Evolutionary conservation across 2,329 filamentous ascomycete species (phyloP), one percentile per base, ranked within the genome.

Genomic region (Stagonosporopsis cucurbitacearum): DNA sequence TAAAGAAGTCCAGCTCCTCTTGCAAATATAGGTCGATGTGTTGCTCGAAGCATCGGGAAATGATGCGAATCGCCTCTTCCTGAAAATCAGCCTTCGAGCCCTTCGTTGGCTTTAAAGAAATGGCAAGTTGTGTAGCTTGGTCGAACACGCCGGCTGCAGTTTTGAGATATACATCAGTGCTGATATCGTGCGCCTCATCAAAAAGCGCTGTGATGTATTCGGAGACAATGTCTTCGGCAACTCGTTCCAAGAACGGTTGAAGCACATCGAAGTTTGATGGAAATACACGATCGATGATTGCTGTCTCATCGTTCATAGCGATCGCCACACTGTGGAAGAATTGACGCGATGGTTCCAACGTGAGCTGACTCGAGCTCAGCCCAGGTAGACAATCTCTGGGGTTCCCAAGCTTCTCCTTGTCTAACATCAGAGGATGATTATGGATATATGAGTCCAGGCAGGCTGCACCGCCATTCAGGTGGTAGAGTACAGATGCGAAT

Each of bases 21-120:
- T 92, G 88, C 15, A 99, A 81, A 73, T 98, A 99, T 1, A 96
- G 79, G 72, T 97, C 93, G n/a, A 98, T 82, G 71, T 98, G 94
- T 35, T 90, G 92, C 72, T 96, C 94, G 67, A 96, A 98, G 0
- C 92, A 87, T 59, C 84, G 84, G 15, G 87, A 79, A 13, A 93
- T 82, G 46, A 92, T 82, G 54, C 85, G 81, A 65, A 87, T 88
- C 13, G 89, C 84, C 62, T 88, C 86, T 9, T 87, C 82, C 40
- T 83, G 75, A 43, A 90, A 87, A 9, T 85, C 84, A 26, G 85
- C 77, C 17, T 82, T 80, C 0, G 85, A 86, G 26, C 82, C 84
- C 47, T 84, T 84, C 2, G 91, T 88, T 2, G 89, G 85, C 46
- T 85, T 82, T 6, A 97, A 77, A 0, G 88, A 87, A 22, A 87